A percentile compares a stretch with the other conserved stretches of the same genome.
These are phyloP conservation scores for Lepidium didymum DNA, from an alignment of 345 rosid genomes.

Conservation along the genomic window DNA sequence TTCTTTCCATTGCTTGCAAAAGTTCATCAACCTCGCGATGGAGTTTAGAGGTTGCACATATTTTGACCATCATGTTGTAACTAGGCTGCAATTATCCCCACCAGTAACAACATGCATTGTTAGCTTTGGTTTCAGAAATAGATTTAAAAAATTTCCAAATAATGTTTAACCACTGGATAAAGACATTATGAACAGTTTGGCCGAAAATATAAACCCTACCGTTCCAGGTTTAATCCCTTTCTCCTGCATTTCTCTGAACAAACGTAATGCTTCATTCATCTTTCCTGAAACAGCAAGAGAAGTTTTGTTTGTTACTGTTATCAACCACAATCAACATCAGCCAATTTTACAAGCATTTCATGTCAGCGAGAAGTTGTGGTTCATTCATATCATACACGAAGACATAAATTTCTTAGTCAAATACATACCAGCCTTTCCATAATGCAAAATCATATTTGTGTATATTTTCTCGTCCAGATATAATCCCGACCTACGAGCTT, in stretches of 20 bases:
- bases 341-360: not conserved
- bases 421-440: constrained; percentile 66
- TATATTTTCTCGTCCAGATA: constrained; percentile 71
- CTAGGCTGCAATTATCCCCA: constrained; percentile 42
- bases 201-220: constrained; percentile 34
- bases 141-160: not conserved
- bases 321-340: not conserved
- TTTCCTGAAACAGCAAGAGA: constrained; percentile 44
- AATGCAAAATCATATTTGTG: constrained; percentile 58
- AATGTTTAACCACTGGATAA: not conserved
- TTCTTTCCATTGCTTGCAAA: constrained; percentile 51
- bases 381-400: not conserved
- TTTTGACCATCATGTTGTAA: constrained; percentile 60
- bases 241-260: constrained; percentile 59
- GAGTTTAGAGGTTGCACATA: constrained; percentile 43
- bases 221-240: constrained; percentile 67
- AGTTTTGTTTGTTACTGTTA: not conserved
- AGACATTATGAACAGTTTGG: not conserved
- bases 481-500: constrained; percentile 39
- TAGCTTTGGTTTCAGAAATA: not conserved
- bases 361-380: not conserved
- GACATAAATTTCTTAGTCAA: not conserved
- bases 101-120: not conserved
- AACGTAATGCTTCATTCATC: constrained; percentile 43
- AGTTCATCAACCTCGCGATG: constrained; percentile 44